Evolutionary conservation across 2,329 filamentous ascomycete genomes (phyloP), one percentile per base, ranked within the genome.

Genomic region (Ceratocystis lukuohia): DNA sequence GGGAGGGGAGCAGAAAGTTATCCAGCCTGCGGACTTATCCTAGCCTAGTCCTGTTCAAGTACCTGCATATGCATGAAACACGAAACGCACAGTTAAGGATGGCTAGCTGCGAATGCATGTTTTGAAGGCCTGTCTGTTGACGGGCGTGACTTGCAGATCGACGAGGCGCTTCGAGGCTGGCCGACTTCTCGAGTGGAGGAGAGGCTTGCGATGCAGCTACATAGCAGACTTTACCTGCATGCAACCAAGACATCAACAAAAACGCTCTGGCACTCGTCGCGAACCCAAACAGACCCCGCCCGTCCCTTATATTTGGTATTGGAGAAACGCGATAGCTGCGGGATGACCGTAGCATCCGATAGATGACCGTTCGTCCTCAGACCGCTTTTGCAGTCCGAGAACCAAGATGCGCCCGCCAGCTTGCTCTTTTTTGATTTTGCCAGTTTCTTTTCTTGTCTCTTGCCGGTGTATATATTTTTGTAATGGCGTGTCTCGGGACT

Each of bases 31-130:
- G 15, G 17, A 17, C 45, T 20, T 20, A 15, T 48, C 5, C 15
- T n/a, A 17, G 45, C 20, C 45, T n/a, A 48, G 46, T n/a, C 22
- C 8, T 25, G 20, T 22, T 5, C 22, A 57, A 57, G 53, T 57
- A 30, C 53, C 53, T 57, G 53, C 53, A 20, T 57, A 57, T 57
- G 53, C 53, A 57, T 57, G 53, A 57, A 57, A 57, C 53, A 33
- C 53, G 3, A 57, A 57, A 57, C 22, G 53, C 53, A 57, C 53
- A 57, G 53, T 57, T 30, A 57, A 57, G 53, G 53, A 57, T 57
- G 53, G 30, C 53, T 17, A 57, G 53, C 22, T 57, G 53, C 53
- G 53, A 30, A 30, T 57, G 25, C 28, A 57, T 57, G 53, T 57
- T 57, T 57, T 57, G 53, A 57, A 57, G 53, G 53, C 53, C 53